Evolutionary conservation across 495 filamentous ascomycete species (phyloP), one percentile per base, ranked within the genome.

Genomic region (Hypoxylon fuscum): DNA sequence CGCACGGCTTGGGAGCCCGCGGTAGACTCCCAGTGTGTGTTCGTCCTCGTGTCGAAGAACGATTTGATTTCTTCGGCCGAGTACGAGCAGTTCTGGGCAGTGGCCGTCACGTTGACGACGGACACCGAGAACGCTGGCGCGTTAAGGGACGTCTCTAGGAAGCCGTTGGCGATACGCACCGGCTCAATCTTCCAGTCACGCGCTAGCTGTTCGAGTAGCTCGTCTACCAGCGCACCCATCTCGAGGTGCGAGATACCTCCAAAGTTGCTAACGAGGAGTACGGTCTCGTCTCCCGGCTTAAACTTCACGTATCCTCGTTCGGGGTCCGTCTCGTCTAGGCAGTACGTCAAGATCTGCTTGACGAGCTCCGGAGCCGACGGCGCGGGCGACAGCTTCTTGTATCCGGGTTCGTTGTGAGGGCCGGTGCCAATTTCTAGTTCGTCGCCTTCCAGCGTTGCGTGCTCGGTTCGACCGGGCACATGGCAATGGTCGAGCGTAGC

Each of bases 401-500:
- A 79, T 17, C 83, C 79, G 2, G 85, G 85, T 66, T 88, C 85
- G 66, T 88, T 88, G 58, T 88, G 85, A 22, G 85, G 84, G 12
- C 85, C 84, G 31, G 85, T 86, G 2, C 85, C 85, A 14, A 87
- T 76, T 48, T 85, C 84, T 54, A 84, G 65, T 32, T 79, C 77
- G 56, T 83, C 72, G 12, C 72, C 72, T 6, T 66, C 60, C 6
- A 86, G 74, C 5, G 74, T 72, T 4, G 79, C 81, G 59, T 85
- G 82, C 31, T 86, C 83, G 22, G 81, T 71, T 53, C 84, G 74
- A 0, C 84, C 85, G 0, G 84, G 85, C 10, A 88, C 85, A 60
- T 88, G 84, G 72, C 85, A 88, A 62, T 87, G 84, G 68, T 88
- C 84, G 14, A 88, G 69, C 0, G 82, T 84, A 18, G 83, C 79